Percentiles rank a stretch among this genome's conserved stretches.
phyloP scores from a whole-genome alignment of 2,329 filamentous ascomycete species.

The Botrytis cinerea region DNA sequence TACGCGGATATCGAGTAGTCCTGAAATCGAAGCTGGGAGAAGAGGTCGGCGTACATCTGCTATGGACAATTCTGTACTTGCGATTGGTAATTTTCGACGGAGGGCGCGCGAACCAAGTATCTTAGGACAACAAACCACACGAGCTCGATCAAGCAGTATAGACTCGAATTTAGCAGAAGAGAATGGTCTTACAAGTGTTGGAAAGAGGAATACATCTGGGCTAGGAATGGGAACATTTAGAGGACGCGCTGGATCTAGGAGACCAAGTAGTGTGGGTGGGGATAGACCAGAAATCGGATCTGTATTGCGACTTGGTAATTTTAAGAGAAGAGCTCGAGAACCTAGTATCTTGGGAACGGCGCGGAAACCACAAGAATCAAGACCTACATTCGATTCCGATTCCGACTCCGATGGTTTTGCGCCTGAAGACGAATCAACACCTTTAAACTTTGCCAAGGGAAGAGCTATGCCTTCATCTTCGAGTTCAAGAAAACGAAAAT shows the following conservation, averaged over 20 bases:
- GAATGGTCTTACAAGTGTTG: slow-evolving; percentile 37
- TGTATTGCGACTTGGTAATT: slow-evolving; percentile 56
- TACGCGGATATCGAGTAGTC: slow-evolving; percentile 35
- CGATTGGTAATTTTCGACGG: slow-evolving; percentile 56
- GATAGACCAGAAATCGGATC: slow-evolving; percentile 41
- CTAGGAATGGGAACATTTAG: slow-evolving; percentile 41
- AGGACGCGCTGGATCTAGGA: slow-evolving; percentile 27
- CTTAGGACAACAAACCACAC: slow-evolving; percentile 32
- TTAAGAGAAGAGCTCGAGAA: slow-evolving; percentile 58
- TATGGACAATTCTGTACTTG: slow-evolving; percentile 46
- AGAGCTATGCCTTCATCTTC: slow-evolving; percentile 25
- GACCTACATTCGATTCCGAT: slow-evolving; percentile 46
- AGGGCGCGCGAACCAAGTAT: slow-evolving; percentile 53
- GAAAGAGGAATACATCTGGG: slow-evolving; percentile 35
- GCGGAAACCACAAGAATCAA: slow-evolving; percentile 41
- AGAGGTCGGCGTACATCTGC: slow-evolving; percentile 34
- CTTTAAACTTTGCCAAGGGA: slow-evolving; percentile 53
- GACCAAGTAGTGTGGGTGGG: slow-evolving; percentile 36
- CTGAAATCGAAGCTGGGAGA: slow-evolving; percentile 38
- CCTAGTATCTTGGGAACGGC: slow-evolving; percentile 59
- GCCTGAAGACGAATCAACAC: slow-evolving; percentile 69
- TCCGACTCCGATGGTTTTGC: slow-evolving; percentile 55
- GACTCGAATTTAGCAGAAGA: slow-evolving; percentile 39
- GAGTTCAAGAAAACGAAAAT: slow-evolving; percentile 57
- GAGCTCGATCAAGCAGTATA: slow-evolving; percentile 40